Base-by-base conservation (phyloP, 176 grass and related monocot species). In the Oryza glaberrima region DNA sequence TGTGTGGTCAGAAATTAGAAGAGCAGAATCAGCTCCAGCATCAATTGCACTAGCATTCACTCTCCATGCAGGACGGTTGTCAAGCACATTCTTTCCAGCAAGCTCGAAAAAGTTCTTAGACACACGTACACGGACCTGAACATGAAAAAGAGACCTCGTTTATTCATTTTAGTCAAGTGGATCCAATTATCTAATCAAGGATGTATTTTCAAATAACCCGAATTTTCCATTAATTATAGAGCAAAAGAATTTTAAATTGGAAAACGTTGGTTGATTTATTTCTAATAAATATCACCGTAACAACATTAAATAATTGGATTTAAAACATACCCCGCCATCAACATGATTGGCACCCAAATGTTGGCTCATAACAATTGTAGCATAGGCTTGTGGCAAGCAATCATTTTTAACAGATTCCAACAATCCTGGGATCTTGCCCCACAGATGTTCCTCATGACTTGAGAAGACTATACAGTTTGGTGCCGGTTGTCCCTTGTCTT, bases 1-100 rank as follows among this genome's bases (percentile, higher is more conserved):
- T 45, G 96, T 94, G 86, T 95, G 93, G 67, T 98, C 96, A 75
- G 91, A 83, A 76, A 98, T 86, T 78, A 98, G 89, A 90, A 98
- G 88, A 71, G 88, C 91, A 34, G 90, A 91, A 77, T 86, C 85
- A 64, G 84, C 77, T 2, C 56, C 66, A 15, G 51, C 79, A 79
- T 98, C 91, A 69, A 95, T 90, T 89, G 83, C 51, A n/a, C 91
- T 88, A 67, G 86, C 88, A 85, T 90, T 82, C 81, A 98, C 83
- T 75, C 93, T 86, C 91, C 91, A 90, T 80, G 67, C 32, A 83
- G 93, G 96, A 78, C 91, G 91, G 70, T 83, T 79, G 47, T 44
- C 67, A 43, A 88, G 61, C 23, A 88, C 82, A 92, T 87, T 94
- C 28, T 77, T 88, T 87, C 85, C 88, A 75, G 94, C 78, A 69